Conservation (phyloP, 176 grass and related monocot species). For the Triticum turgidum region DNA sequence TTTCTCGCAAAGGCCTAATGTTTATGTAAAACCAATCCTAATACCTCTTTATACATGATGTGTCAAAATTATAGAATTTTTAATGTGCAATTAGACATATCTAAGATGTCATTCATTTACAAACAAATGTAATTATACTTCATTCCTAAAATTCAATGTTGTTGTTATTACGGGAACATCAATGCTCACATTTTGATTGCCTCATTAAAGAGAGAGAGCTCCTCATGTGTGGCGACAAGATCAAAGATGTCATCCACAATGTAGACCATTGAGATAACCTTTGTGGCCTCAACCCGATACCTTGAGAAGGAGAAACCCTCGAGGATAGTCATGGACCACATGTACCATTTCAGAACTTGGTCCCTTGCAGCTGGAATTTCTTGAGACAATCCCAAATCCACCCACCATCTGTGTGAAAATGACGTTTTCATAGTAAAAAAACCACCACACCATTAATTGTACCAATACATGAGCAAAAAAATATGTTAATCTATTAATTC, state of each 20-base stretch:
- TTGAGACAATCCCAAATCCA: neutral
- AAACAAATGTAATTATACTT: too few species aligned
- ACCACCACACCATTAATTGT: neutral
- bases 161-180: neutral
- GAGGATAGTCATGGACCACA: slow-evolving; percentile 39
- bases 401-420: neutral
- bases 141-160: neutral
- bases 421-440: neutral
- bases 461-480: neutral
- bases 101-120: too few species aligned
- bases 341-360: slow-evolving; percentile 51
- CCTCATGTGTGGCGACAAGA: slow-evolving; percentile 39
- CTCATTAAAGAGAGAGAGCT: slow-evolving; percentile 48
- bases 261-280: slow-evolving; percentile 62
- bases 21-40: too few species aligned
- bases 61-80: too few species aligned
- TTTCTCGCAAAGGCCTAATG: too few species aligned
- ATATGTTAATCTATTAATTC: too few species aligned
- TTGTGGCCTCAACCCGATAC: slow-evolving; percentile 50
- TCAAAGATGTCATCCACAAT: slow-evolving; percentile 82
- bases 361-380: neutral
- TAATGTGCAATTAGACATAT: too few species aligned
- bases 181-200: slow-evolving; percentile 45
- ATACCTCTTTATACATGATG: too few species aligned
- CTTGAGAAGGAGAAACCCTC: slow-evolving; percentile 38